Conservation (phyloP, 352 stramenopile species). For the Globisporangium acanthophoron region DNA sequence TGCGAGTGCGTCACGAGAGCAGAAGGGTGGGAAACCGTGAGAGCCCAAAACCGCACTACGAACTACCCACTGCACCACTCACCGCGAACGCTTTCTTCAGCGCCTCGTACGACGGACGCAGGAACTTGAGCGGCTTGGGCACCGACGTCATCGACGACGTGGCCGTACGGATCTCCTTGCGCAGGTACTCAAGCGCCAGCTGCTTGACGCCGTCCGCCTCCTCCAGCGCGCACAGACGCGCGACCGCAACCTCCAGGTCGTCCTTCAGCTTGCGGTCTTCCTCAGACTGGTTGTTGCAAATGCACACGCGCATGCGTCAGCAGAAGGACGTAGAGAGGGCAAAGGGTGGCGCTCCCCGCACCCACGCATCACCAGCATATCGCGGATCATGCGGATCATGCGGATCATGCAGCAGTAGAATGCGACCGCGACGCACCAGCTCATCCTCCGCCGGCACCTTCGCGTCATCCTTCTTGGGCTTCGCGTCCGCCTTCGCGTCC, state of each 20-base stretch:
- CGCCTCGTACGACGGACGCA: conserved; percentile 93
- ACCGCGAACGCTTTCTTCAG: conserved; percentile 87
- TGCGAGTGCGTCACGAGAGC: conserved; percentile 5
- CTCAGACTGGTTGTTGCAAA: conserved; percentile 45
- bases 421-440: conserved; percentile 36
- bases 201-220: conserved; percentile 70
- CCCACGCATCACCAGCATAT: too few species aligned
- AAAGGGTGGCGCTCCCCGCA: too few species aligned
- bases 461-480: conserved; percentile 21
- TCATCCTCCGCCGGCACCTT: conserved; percentile 44
- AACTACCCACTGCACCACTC: background rate
- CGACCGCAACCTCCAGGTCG: conserved; percentile 87
- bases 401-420: background rate
- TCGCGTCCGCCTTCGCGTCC: conserved; percentile 10
- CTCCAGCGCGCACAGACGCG: conserved; percentile 55
- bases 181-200: conserved; percentile 94
- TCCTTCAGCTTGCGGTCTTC: conserved; percentile 93
- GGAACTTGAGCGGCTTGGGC: conserved; percentile 99
- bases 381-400: too few species aligned
- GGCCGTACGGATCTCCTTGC: conserved; percentile 94
- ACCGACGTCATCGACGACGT: conserved; percentile 99
- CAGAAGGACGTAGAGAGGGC: too few species aligned
- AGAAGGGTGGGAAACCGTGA: background rate
- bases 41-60: background rate
- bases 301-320: background rate